Conservation (phyloP, 441 rosid species). For the Eugenia klotzschiana region DNA sequence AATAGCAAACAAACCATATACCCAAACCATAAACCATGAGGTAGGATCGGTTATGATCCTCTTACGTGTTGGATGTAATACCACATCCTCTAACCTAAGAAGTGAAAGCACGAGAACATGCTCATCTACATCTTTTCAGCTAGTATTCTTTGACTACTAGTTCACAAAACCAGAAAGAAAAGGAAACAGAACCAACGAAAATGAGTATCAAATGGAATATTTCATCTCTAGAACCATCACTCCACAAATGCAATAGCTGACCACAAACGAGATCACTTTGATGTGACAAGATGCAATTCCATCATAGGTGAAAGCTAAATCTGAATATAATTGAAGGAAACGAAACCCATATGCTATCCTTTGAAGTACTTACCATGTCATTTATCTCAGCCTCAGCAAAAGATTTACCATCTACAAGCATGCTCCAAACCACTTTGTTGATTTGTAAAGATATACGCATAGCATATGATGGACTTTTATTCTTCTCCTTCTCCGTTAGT, state of each 20-base stretch:
- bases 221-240: background rate
- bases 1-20: no score
- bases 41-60: no score
- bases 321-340: background rate
- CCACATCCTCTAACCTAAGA: background rate
- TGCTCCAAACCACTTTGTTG: slow-evolving; percentile 83
- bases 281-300: background rate
- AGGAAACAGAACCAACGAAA: background rate
- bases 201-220: background rate
- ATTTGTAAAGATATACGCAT: slow-evolving; percentile 91
- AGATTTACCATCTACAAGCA: slow-evolving; percentile 93
- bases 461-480: slow-evolving; percentile 92
- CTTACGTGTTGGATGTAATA: no score
- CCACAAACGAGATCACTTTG: background rate
- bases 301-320: background rate
- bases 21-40: no score
- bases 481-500: slow-evolving; percentile 86
- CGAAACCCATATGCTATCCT: background rate
- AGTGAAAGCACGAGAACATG: background rate
- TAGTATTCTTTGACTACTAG: background rate
- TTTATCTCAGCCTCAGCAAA: slow-evolving; percentile 98
- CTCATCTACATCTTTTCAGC: background rate
- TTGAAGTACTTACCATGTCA: slow-evolving; percentile 67
- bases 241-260: background rate
- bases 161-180: background rate